Base-by-base conservation (phyloP, 345 rosid species). In the Crucihimalaya himalaica region DNA sequence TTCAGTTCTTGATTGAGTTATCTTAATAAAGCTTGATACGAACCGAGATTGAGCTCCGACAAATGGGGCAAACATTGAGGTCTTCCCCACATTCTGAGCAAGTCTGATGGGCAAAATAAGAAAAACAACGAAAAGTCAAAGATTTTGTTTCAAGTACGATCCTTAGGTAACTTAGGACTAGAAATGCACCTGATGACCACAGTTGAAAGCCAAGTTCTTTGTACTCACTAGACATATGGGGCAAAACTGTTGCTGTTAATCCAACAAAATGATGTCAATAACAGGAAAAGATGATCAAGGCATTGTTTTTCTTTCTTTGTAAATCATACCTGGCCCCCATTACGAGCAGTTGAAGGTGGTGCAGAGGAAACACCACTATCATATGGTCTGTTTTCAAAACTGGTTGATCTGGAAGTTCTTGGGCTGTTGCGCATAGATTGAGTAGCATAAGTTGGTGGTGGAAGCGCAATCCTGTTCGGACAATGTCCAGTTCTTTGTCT, bases 191-290 rank as follows among this genome's bases (percentile, higher is more conserved):
- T 75, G 79, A 76, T 93, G 98, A 34, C 98, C 96, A 52, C 98
- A 93, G n/a, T 94, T 89, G 64, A 93, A 91, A 73, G 98, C 96
- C 98, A 93, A 82, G 83, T 91, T 79, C 74, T 83, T 91, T 55
- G 73, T 72, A 80, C 64, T 87, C 53, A 72, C 60, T 63, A 93
- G 83, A 74, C 98, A 93, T 63, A 93, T 74, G 27, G 92, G 94
- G 59, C 98, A 93, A 73, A 82, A 37, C 94, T 92, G 84, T 37
- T 47, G 55, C 57, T 11, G 56, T 67, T 10, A 2, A 18, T 60
- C 19, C 20, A 60, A 50, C 68, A 37, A 48, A 28, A 46, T 29
- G 20, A 31, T 47, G 51, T 40, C 15, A 35, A 12, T 47, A 65
- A 19, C 6, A 1, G n/a, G 14, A 57, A 34, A 64, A 31, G 18